Evolutionary conservation across 331 rosid genomes (phyloP), one percentile per base, ranked within the genome.

Genomic region (Prunus yedoensis): DNA sequence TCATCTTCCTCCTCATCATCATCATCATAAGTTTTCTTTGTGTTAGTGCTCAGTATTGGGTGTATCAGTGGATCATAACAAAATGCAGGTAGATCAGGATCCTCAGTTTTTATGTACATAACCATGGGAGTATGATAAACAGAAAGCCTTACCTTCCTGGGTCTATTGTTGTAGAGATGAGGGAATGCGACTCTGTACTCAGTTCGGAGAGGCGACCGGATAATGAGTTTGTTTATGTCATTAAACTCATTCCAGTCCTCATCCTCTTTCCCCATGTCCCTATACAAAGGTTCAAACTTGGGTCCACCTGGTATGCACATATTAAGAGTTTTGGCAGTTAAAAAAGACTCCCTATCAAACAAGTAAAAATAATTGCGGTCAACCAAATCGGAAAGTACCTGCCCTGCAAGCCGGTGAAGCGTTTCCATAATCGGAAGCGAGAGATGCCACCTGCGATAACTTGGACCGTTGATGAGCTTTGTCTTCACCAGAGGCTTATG

Each of bases 221-320:
- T 94, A 80, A 94, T 92, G 76, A 92, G 97, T 75, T 94, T 94
- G 86, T 94, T 94, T 43, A 94, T 92, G 89, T 94, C 99, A 85
- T 94, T 94, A 78, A 94, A 94, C 90, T 94, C 99, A 78, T 94
- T 94, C 99, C 99, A 94, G 72, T 92, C 99, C 84, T 92, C 99
- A 72, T 94, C 99, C 68, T 96, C 97, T 79, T 85, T 90, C 87
- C 89, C 99, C 96, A 89, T 92, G 82, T 92, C 97, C 49, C 97
- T 91, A 74, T 92, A 94, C 81, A 94, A 87, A 32, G 99, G 99
- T 91, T 94, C 99, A 79, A 94, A 94, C 68, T 94, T 94, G 52
- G 97, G 99, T 66, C 99, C 99, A 75, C 98, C 98, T 94, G 99
- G 99, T 60, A 95, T 95, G 83, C 99, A 95, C 99, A 95, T 92